Conservation (phyloP, 2,329 filamentous ascomycete genomes). For the Exophiala oligosperma region DNA sequence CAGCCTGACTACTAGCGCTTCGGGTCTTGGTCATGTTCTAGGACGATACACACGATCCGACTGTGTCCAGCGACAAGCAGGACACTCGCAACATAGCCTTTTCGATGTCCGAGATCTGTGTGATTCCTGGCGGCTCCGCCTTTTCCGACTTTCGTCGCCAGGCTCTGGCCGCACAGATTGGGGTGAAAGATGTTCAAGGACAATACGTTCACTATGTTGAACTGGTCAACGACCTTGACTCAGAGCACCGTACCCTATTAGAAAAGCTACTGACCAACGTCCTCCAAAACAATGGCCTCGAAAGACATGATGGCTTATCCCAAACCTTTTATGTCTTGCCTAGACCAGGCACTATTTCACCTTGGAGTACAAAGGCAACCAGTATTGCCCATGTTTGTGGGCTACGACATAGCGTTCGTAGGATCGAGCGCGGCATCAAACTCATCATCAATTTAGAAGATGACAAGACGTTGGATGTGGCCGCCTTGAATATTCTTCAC, state of each 20-base stretch:
- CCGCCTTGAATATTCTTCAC: conserved; percentile 67
- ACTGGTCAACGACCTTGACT: conserved; percentile 50
- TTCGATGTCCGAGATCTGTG: conserved; percentile 15
- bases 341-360: conserved; percentile 78
- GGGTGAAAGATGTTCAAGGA: conserved; percentile 45
- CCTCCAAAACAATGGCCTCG: conserved; percentile 47
- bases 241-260: conserved; percentile 52
- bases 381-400: conserved; percentile 92
- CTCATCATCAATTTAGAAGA: conserved; percentile 63
- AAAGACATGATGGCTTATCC: conserved; percentile 46
- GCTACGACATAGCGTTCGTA: conserved; percentile 67
- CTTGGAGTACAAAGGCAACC: conserved; percentile 96
- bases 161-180: conserved; percentile 43
- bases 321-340: conserved; percentile 72
- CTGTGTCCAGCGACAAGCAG: neutral
- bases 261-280: conserved; percentile 64
- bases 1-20: neutral
- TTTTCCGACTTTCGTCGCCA: conserved; percentile 48
- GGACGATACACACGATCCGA: neutral
- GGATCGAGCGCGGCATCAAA: conserved; percentile 84
- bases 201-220: conserved; percentile 65
- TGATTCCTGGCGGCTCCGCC: conserved; percentile 32
- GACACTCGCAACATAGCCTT: conserved; percentile 9
- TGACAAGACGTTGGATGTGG: conserved; percentile 59
- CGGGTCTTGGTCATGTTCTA: neutral